Base-by-base conservation (phyloP, 2,329 filamentous ascomycete species). In the Byssoonygena ceratinophila region DNA sequence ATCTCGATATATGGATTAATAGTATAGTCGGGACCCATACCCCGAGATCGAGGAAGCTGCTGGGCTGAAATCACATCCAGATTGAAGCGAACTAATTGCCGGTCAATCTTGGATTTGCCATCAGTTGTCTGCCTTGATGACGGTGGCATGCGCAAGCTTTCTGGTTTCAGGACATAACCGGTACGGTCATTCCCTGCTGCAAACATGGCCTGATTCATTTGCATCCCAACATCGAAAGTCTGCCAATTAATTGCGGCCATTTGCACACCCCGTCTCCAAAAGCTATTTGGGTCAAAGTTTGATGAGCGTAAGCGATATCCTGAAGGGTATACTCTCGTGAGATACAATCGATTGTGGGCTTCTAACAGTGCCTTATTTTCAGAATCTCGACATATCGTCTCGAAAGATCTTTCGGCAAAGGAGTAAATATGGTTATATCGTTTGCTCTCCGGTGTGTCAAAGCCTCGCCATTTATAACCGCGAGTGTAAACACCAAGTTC, bases 161-260 rank as follows among this genome's bases (percentile, higher is more conserved):
- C 79, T 18, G 92, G 91, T 72, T 98, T 98, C 50, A 96, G 78
- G 12, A 97, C 89, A 63, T 97, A 98, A 41, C 92, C 92, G 2
- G 86, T 87, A 52, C 82, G 81, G 69, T 96, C 92, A 11, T 79
- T 83, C 40, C 88, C 87, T 54, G 87, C 87, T 44, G 89, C 85
- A 65, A 96, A 98, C 92, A 98, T 97, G 63, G 92, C 92, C 60
- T 92, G 86, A 66, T 97, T 97, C 67, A 97, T 78, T 65, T 97
- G 91, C 80, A 96, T 92, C 43, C 90, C 88, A 16, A 94, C 77
- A 64, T 97, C 92, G 63, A 94, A 96, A 0, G 90, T 97, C 70
- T 98, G 92, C 91, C 92, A 97, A 70, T 98, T 98, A 57, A 97
- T 76, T 0, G 92, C 92, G 12, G 86, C 89, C 91, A 98, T 97